Percentiles rank a stretch among this genome's conserved stretches.
Conservation (phyloP, 2,329 filamentous ascomycete genomes). For the Clathrospora elynae region DNA sequence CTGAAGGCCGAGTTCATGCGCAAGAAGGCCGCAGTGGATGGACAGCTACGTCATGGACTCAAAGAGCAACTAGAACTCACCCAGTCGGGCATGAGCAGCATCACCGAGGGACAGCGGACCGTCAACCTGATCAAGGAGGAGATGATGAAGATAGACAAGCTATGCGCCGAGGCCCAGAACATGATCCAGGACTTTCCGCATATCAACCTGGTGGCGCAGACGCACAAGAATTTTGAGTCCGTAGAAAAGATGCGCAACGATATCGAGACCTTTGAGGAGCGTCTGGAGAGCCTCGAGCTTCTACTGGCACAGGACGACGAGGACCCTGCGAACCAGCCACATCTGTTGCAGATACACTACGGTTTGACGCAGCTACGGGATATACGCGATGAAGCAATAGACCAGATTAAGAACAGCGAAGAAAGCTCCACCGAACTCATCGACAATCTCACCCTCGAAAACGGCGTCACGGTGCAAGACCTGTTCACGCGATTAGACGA, state of each 20-base stretch:
- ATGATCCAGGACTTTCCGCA: constrained; percentile 97
- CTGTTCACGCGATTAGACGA: constrained; percentile 87
- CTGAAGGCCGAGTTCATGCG: constrained; percentile 91
- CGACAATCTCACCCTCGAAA: constrained; percentile 66
- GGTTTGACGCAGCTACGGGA: constrained; percentile 89
- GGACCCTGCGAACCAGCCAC: constrained; percentile 88
- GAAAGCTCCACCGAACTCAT: constrained; percentile 98
- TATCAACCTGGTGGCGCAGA: constrained; percentile 89
- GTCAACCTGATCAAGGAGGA: constrained; percentile 95
- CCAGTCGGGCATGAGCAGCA: constrained; percentile 86
- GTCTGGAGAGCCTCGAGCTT: constrained; percentile 74
- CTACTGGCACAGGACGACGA: constrained; percentile 83
- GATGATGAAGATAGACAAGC: constrained; percentile 97
- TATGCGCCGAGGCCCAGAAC: constrained; percentile 95
- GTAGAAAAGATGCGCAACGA: constrained; percentile 92
- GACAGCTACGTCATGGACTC: constrained; percentile 84
- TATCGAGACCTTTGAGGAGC: constrained; percentile 82
- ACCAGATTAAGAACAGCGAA: constrained; percentile 81
- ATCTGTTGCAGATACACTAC: constrained; percentile 87
- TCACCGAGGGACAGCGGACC: constrained; percentile 87
- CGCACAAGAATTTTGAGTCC: constrained; percentile 93
- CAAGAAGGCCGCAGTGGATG: constrained; percentile 91
- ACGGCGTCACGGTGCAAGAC: constrained; percentile 77
- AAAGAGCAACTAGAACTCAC: constrained; percentile 93
- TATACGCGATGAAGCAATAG: constrained; percentile 94